Percentiles rank a stretch among this genome's conserved stretches.
Evolutionary conservation across 1,284 basidiomycete genomes (phyloP).

Genomic region (Pascua guehoae): DNA sequence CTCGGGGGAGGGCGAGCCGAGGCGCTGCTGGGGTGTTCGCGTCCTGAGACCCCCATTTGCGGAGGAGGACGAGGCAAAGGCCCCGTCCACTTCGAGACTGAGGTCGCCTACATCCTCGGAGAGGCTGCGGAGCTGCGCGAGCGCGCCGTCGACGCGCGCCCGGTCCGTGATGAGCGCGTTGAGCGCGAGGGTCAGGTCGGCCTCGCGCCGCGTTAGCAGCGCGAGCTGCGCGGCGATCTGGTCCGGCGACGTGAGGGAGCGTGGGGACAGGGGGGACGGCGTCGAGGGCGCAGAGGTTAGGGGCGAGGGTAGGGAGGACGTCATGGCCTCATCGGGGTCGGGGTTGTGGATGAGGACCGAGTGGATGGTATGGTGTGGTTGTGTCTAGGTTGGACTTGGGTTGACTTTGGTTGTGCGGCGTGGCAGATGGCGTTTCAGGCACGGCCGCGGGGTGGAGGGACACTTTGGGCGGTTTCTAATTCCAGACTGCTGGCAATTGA

Average conservation of each 20-base stretch:
- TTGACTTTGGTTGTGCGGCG: too few relatives aligned
- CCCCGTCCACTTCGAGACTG: constrained; percentile 58
- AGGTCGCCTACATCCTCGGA: constrained; percentile 63
- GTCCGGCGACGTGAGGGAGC: constrained; percentile 34
- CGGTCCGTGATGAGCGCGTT: constrained; percentile 66
- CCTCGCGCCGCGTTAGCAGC: constrained; percentile 70
- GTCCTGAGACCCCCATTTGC: not conserved
- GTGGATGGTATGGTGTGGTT: too few relatives aligned
- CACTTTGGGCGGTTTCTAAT: too few relatives aligned
- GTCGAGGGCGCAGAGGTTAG: constrained; percentile 12
- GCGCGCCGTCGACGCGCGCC: constrained; percentile 63
- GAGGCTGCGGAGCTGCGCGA: constrained; percentile 63
- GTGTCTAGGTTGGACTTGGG: too few relatives aligned
- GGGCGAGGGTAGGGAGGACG: constrained; percentile 3
- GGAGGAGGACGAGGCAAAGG: not conserved
- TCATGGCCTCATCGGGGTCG: too few relatives aligned
- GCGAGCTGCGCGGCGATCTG: constrained; percentile 47
- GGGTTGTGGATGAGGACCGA: too few relatives aligned
- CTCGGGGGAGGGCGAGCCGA: not conserved
- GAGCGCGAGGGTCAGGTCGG: constrained; percentile 71
- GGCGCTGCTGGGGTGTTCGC: not conserved
- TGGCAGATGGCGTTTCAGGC: too few relatives aligned
- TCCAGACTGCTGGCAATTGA: too few relatives aligned
- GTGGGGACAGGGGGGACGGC: constrained; percentile 28
- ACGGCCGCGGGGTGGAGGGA: too few relatives aligned